phyloP scores from a whole-genome alignment of 2,329 filamentous ascomycete species.

The Alternaria atra region DNA sequence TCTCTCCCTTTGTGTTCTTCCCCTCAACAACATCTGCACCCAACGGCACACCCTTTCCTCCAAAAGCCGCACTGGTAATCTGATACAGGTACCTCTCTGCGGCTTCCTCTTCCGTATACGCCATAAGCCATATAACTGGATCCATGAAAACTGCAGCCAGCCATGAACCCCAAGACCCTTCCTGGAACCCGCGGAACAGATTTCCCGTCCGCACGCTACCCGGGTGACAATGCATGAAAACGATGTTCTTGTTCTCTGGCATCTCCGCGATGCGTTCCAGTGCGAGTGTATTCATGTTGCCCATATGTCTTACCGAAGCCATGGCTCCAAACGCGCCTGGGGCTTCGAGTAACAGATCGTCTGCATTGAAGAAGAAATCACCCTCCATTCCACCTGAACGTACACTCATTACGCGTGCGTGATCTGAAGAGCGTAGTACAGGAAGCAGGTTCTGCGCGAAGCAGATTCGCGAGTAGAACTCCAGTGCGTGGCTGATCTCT shows the following conservation, averaged over 20 bases:
- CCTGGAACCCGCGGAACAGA: conserved; percentile 17
- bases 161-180: conserved; percentile 23
- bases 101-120: conserved; percentile 11
- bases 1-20: background rate
- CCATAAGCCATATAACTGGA: background rate
- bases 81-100: conserved; percentile 17
- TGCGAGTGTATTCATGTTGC: conserved; percentile 43
- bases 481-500: conserved; percentile 53
- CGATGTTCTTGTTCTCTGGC: conserved; percentile 40
- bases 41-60: conserved; percentile 1
- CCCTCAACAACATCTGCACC: background rate
- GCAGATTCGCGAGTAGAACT: conserved; percentile 58
- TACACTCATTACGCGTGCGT: conserved; percentile 47
- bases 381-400: conserved; percentile 47
- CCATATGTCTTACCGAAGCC: conserved; percentile 40
- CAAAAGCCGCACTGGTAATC: conserved; percentile 17
- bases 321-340: conserved; percentile 42
- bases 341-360: conserved; percentile 50
- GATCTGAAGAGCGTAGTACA: conserved; percentile 38
- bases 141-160: conserved; percentile 10
- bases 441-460: conserved; percentile 55
- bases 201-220: conserved; percentile 52
- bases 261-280: conserved; percentile 33
- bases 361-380: conserved; percentile 32
- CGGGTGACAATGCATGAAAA: conserved; percentile 51